These are phyloP conservation scores for Ogataea salicorniae DNA, from an alignment of 805 yeast species.

Conservation along the genomic window DNA sequence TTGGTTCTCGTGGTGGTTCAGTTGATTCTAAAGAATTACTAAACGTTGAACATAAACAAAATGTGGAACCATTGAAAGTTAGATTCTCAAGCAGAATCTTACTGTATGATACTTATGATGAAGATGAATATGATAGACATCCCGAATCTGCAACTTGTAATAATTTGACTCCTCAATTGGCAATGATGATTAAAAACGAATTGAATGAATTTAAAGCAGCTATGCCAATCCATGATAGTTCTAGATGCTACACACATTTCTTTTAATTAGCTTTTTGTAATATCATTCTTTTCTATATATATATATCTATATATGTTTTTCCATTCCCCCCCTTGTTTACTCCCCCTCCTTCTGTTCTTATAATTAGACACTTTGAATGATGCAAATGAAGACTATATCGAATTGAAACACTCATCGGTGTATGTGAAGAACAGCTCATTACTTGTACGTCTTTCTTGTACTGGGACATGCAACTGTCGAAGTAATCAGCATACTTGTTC, in stretches of 20 bases:
- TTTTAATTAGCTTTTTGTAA: constrained; percentile 37
- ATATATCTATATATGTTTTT: background rate
- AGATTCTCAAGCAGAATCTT: constrained; percentile 77
- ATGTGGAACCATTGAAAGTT: constrained; percentile 16
- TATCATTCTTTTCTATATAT: background rate
- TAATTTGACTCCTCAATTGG: constrained; percentile 79
- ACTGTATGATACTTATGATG: constrained; percentile 78
- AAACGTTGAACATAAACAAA: background rate
- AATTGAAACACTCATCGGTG: too few relatives aligned
- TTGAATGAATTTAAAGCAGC: constrained; percentile 69
- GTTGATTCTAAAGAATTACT: constrained; percentile 9
- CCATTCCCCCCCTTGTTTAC: too few relatives aligned
- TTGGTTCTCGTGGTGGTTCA: constrained; percentile 14
- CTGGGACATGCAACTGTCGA: too few relatives aligned
- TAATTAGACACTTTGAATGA: too few relatives aligned
- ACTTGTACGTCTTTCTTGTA: too few relatives aligned
- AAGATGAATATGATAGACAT: constrained; percentile 83
- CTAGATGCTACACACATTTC: constrained; percentile 80
- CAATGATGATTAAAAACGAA: constrained; percentile 82
- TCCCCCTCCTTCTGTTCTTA: too few relatives aligned
- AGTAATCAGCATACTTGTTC: too few relatives aligned
- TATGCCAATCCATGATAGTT: constrained; percentile 80
- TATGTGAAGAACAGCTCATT: too few relatives aligned
- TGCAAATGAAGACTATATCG: too few relatives aligned
- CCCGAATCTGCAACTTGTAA: constrained; percentile 93